Evolutionary conservation across 2,329 filamentous ascomycete species (phyloP).

Genomic region (Aureobasidium vineae): DNA sequence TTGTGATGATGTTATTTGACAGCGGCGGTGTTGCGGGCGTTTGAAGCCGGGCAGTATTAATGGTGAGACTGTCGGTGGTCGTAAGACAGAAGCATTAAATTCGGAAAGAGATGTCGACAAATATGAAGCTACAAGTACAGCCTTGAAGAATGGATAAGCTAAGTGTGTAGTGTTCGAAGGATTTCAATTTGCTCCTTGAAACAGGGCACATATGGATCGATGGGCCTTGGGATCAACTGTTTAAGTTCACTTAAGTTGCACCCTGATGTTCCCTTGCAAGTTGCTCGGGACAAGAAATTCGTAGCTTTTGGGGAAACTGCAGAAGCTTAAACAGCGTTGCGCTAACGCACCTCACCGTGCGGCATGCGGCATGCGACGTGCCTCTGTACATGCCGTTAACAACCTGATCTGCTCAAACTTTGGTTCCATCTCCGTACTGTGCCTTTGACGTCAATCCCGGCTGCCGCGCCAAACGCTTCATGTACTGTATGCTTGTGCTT

Average conservation of each 20-base stretch:
- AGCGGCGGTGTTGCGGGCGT: background rate
- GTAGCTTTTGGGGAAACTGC: background rate
- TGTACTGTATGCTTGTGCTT: background rate
- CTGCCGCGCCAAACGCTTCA: background rate
- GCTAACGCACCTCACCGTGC: slow-evolving; percentile 7
- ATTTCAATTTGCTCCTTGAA: slow-evolving; percentile 24
- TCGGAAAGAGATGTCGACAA: background rate
- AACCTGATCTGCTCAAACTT: background rate
- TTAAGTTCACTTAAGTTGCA: background rate
- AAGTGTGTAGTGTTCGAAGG: background rate
- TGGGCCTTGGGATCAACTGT: background rate
- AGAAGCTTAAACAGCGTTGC: slow-evolving; percentile 6
- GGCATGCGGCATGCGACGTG: too few relatives aligned
- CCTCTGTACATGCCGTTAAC: background rate
- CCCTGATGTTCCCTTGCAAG: background rate
- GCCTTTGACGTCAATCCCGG: background rate
- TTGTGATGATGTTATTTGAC: background rate
- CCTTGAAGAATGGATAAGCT: background rate
- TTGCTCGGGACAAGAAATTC: background rate
- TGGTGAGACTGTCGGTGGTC: background rate
- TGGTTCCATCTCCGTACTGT: background rate
- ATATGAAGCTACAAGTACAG: background rate
- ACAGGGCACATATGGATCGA: slow-evolving; percentile 6
- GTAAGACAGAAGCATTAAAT: background rate
- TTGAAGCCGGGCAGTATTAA: background rate